phyloP scores from a whole-genome alignment of 495 filamentous ascomycete species.

The Annulohypoxylon stygium region DNA sequence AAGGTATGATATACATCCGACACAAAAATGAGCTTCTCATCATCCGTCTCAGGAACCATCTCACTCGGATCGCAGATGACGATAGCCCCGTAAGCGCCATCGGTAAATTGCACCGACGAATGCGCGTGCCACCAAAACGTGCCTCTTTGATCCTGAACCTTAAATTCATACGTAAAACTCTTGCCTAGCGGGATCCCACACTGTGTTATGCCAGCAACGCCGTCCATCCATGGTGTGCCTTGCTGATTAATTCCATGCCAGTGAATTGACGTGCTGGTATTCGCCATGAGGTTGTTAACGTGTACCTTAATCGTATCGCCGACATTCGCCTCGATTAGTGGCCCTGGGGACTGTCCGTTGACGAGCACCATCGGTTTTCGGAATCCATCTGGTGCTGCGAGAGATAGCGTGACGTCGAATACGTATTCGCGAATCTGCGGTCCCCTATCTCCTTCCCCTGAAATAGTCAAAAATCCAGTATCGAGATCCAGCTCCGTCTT shows the following conservation, averaged over 20 bases:
- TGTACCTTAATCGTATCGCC: slow-evolving; percentile 57
- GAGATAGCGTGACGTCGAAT: slow-evolving; percentile 48
- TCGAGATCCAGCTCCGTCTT: slow-evolving; percentile 46
- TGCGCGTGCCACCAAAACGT: slow-evolving; percentile 53
- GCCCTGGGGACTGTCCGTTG: slow-evolving; percentile 70
- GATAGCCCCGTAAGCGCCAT: slow-evolving; percentile 50
- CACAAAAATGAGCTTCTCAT: slow-evolving; percentile 49
- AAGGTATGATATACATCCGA: slow-evolving; percentile 51
- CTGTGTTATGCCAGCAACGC: slow-evolving; percentile 50
- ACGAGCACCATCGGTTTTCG: slow-evolving; percentile 65
- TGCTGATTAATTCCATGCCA: slow-evolving; percentile 54
- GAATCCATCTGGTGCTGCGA: slow-evolving; percentile 64
- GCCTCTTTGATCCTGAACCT: slow-evolving; percentile 45
- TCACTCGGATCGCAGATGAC: slow-evolving; percentile 48
- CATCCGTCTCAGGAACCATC: slow-evolving; percentile 44
- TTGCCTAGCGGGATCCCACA: slow-evolving; percentile 50
- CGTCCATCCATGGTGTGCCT: slow-evolving; percentile 50
- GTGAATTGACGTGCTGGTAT: slow-evolving; percentile 50
- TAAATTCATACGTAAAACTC: slow-evolving; percentile 53
- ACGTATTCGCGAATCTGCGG: slow-evolving; percentile 42
- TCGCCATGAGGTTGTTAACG: slow-evolving; percentile 47
- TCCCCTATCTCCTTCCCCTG: background rate
- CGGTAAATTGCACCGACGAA: slow-evolving; percentile 45
- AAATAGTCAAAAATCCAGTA: slow-evolving; percentile 36
- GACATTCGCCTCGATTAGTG: slow-evolving; percentile 64